Evolutionary conservation across 176 grass and related monocot genomes (phyloP), one percentile per base, ranked within the genome.

Genomic region (Zoysia pacifica): DNA sequence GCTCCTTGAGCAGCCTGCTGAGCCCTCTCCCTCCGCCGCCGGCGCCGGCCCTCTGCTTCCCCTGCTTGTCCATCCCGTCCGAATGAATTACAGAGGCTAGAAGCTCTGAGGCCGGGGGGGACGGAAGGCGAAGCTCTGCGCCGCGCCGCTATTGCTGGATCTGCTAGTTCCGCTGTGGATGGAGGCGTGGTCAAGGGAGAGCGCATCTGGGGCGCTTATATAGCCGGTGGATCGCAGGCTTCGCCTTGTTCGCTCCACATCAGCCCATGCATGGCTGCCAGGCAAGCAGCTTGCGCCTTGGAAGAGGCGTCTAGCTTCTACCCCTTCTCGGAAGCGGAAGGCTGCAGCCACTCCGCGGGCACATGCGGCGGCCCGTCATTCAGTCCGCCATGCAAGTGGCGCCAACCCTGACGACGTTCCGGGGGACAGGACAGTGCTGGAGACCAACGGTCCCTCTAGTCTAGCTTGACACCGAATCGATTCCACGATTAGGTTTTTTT

Each of bases 1-100:
- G 89, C 72, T 91, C 85, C 76, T 81, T 91, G 66, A 91, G 66
- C 85, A 81, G 62, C 78, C 81, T 87, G 85, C 77, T 78, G 1
- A 91, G 89, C 0, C 89, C 84, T 72, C 76, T 75, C 49, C 69
- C 73, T 72, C 60, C 67, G 65, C 60, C 67, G 62, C 52, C 35
- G 7, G 5, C 28, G 28, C 28, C 28, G 28, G 28, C 5, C 71
- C 66, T 80, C 28, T 49, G 59, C 76, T 82, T 79, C 6, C 62
- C 87, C 20, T 78, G 18, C 82, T 87, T 84, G 16, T 62, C 47
- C 85, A 87, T 87, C 72, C 15, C 13, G 5, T 15, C 37, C 4
- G 5, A 67, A 16, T 6, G 28, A 80, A 51, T 28, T 28, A 0
- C 42, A 66, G 19, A 61, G 56, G 52, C 48, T 48, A 66, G 19